A percentile compares a stretch with the other conserved stretches of the same genome.
phyloP scores from a whole-genome alignment of 2,329 filamentous ascomycete species.

The Metarhizium anisopliae region DNA sequence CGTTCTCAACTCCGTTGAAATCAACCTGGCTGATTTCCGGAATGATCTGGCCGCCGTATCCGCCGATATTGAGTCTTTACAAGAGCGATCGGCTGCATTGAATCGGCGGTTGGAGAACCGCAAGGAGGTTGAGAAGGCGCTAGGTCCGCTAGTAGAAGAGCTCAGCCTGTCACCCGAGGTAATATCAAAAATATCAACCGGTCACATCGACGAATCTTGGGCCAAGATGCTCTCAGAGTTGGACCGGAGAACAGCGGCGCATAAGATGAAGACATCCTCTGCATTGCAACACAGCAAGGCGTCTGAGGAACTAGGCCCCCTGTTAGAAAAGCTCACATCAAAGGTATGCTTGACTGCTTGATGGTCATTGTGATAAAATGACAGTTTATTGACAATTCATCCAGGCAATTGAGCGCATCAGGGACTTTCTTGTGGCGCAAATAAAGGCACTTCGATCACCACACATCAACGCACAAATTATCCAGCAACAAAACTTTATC shows the following conservation, averaged over 20 bases:
- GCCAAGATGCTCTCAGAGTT: conserved; percentile 74
- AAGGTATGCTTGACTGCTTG: conserved; percentile 45
- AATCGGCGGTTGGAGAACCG: conserved; percentile 83
- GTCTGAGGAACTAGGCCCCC: conserved; percentile 71
- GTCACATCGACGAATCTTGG: conserved; percentile 84
- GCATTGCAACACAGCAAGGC: conserved; percentile 62
- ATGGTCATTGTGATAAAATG: neutral
- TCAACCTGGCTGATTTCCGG: conserved; percentile 85
- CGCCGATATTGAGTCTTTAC: conserved; percentile 87
- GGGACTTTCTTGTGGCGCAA: conserved; percentile 88
- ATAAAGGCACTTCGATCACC: conserved; percentile 91
- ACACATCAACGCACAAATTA: conserved; percentile 93
- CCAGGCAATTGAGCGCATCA: conserved; percentile 81
- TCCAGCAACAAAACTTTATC: conserved; percentile 87
- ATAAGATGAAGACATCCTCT: conserved; percentile 55
- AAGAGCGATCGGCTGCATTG: conserved; percentile 73
- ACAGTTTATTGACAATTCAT: conserved; percentile 4
- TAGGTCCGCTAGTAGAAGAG: conserved; percentile 86
- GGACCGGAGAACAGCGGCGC: conserved; percentile 64
- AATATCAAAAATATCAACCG: conserved; percentile 79
- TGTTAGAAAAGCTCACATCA: conserved; percentile 74
- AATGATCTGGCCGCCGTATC: conserved; percentile 88
- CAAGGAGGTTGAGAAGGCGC: conserved; percentile 76
- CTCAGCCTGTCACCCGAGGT: conserved; percentile 78
- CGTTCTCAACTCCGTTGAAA: conserved; percentile 85